Conservation (phyloP, 1,284 basidiomycete species). For the Fistulina hepatica region DNA sequence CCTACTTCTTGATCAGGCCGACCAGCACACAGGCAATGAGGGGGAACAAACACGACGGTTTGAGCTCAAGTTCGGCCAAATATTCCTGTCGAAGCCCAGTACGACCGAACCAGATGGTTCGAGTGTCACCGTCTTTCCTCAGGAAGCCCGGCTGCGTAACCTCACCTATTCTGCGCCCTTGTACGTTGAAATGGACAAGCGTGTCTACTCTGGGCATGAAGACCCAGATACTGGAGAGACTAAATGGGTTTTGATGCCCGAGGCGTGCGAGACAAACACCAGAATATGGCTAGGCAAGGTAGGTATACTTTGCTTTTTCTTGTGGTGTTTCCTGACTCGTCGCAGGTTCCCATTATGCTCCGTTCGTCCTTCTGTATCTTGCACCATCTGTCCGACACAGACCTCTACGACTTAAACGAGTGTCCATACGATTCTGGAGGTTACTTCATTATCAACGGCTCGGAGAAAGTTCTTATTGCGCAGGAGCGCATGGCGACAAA, state of each 20-base stretch:
- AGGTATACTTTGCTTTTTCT: slow-evolving; percentile 19
- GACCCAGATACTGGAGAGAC: slow-evolving; percentile 79
- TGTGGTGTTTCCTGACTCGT: slow-evolving; percentile 7
- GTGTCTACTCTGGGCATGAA: slow-evolving; percentile 69
- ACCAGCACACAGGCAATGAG: slow-evolving; percentile 86
- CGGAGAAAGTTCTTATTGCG: slow-evolving; percentile 98
- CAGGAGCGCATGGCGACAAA: slow-evolving; percentile 99
- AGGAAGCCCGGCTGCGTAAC: slow-evolving; percentile 92
- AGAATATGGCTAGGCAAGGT: slow-evolving; percentile 71
- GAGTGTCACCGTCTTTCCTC: slow-evolving; percentile 91
- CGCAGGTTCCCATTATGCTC: slow-evolving; percentile 94
- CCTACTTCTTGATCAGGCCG: slow-evolving; percentile 91
- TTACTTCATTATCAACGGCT: slow-evolving; percentile 99
- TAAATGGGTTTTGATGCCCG: slow-evolving; percentile 64
- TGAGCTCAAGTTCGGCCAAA: slow-evolving; percentile 96
- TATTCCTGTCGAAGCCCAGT: slow-evolving; percentile 91
- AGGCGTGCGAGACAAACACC: slow-evolving; percentile 50
- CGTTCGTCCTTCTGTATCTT: slow-evolving; percentile 94
- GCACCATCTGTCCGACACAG: slow-evolving; percentile 66
- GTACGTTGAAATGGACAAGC: slow-evolving; percentile 94
- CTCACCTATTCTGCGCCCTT: slow-evolving; percentile 93
- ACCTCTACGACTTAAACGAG: slow-evolving; percentile 88
- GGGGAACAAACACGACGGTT: slow-evolving; percentile 82
- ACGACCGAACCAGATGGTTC: slow-evolving; percentile 95
- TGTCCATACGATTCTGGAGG: slow-evolving; percentile 98